A percentile compares a stretch with the other conserved stretches of the same genome.
phyloP scores from a whole-genome alignment of 305 asterid genomes.

The Andrographis paniculata region DNA sequence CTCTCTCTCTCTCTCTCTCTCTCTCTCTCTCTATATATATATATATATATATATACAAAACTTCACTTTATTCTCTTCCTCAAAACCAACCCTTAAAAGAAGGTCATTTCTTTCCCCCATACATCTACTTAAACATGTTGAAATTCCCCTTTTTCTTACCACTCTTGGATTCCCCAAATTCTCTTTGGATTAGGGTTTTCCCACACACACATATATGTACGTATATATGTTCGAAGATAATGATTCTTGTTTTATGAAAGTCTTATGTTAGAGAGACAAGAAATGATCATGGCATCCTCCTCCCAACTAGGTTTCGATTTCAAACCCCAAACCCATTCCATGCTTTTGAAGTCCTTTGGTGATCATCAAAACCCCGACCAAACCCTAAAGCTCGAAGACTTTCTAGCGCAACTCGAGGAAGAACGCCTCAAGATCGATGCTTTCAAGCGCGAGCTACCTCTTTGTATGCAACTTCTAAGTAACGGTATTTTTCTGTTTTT shows the following conservation, averaged over 20 bases:
- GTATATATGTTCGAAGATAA: not conserved
- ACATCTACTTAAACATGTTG: conserved; percentile 11
- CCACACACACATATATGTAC: conserved; percentile 3
- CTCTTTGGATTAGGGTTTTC: conserved; percentile 15
- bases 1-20: too few relatives aligned
- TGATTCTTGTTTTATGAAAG: too few relatives aligned
- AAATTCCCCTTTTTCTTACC: too few relatives aligned
- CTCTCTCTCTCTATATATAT: too few relatives aligned
- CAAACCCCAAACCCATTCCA: conserved; percentile 67
- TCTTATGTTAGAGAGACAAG: too few relatives aligned
- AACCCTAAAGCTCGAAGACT: conserved; percentile 67
- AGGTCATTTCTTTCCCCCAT: conserved; percentile 17
- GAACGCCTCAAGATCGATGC: conserved; percentile 93
- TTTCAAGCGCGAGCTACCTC: conserved; percentile 96
- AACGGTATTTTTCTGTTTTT: conserved; percentile 39
- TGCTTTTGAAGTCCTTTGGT: conserved; percentile 64
- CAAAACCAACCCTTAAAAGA: conserved; percentile 45
- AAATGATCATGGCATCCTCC: conserved; percentile 49
- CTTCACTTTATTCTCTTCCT: conserved; percentile 74
- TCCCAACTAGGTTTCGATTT: conserved; percentile 67
- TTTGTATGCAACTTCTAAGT: conserved; percentile 87
- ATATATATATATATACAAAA: too few relatives aligned
- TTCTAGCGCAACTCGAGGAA: conserved; percentile 72
- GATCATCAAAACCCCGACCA: conserved; percentile 38
- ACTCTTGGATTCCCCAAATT: conserved; percentile 16